Conservation (phyloP, 495 filamentous ascomycete genomes). For the Xylaria sp. region DNA sequence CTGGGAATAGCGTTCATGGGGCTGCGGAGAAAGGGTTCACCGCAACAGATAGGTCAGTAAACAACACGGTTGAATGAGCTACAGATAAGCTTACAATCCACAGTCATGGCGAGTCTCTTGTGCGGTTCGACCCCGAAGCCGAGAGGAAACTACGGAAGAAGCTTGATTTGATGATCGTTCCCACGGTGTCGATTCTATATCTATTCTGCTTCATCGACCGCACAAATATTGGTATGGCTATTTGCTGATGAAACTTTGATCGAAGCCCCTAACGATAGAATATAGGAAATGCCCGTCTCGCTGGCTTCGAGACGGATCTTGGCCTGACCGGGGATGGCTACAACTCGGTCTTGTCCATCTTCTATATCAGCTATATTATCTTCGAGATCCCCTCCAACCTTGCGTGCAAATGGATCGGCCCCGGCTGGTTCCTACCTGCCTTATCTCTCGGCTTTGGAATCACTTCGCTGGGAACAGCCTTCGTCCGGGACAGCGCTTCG, state of each 20-base stretch:
- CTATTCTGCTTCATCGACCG: slow-evolving; percentile 70
- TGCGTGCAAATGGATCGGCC: slow-evolving; percentile 66
- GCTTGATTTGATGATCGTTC: slow-evolving; percentile 61
- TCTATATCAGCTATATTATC: slow-evolving; percentile 74
- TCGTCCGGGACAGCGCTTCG: slow-evolving; percentile 47
- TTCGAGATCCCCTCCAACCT: slow-evolving; percentile 74
- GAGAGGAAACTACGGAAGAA: slow-evolving; percentile 63
- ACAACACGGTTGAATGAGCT: background rate
- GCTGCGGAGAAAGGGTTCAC: slow-evolving; percentile 64
- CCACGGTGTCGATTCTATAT: slow-evolving; percentile 63
- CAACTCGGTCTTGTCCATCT: slow-evolving; percentile 66
- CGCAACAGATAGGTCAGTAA: slow-evolving; percentile 65
- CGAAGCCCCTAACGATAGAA: background rate
- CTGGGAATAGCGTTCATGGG: slow-evolving; percentile 44
- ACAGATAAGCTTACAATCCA: slow-evolving; percentile 12
- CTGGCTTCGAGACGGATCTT: slow-evolving; percentile 68
- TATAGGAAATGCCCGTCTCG: slow-evolving; percentile 59
- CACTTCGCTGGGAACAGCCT: slow-evolving; percentile 48
- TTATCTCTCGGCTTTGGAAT: slow-evolving; percentile 56
- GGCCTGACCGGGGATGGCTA: slow-evolving; percentile 70
- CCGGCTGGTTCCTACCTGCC: slow-evolving; percentile 70
- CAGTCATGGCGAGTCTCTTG: slow-evolving; percentile 61
- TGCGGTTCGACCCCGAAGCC: slow-evolving; percentile 64
- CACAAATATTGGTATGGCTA: slow-evolving; percentile 63
- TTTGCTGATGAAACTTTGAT: background rate